Conservation (phyloP, 2,329 filamentous ascomycete genomes). For the Hirsutella rhossiliensis region DNA sequence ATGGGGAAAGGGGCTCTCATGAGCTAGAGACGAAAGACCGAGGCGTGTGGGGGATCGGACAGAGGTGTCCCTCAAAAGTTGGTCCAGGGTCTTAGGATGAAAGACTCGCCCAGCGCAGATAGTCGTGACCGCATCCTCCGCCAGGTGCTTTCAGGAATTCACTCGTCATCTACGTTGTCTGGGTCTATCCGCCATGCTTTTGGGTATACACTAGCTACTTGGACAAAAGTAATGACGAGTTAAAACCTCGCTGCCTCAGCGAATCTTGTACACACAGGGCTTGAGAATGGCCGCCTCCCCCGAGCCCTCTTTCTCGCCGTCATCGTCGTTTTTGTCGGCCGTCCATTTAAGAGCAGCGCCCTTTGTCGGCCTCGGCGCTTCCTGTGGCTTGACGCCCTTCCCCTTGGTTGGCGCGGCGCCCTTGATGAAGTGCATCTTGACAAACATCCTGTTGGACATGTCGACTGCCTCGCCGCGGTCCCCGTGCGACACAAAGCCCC, state of each 20-base stretch:
- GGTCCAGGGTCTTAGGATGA: too few species aligned
- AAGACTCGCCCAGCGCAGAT: too few species aligned
- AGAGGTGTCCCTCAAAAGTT: too few species aligned
- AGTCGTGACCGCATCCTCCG: too few species aligned
- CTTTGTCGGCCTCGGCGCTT: slow-evolving; percentile 39
- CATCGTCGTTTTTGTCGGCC: slow-evolving; percentile 16
- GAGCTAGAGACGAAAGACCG: too few species aligned
- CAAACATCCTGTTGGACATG: slow-evolving; percentile 93
- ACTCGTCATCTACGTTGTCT: not conserved
- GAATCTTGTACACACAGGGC: slow-evolving; percentile 90
- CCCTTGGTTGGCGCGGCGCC: slow-evolving; percentile 61
- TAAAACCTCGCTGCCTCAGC: slow-evolving; percentile 30
- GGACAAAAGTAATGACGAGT: too few species aligned
- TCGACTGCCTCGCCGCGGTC: slow-evolving; percentile 54
- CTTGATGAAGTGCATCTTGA: slow-evolving; percentile 92
- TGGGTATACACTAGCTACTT: too few species aligned
- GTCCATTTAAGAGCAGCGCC: slow-evolving; percentile 43
- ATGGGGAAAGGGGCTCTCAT: too few species aligned
- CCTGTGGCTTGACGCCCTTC: slow-evolving; percentile 52
- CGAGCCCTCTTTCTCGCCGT: slow-evolving; percentile 47
- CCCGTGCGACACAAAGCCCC: slow-evolving; percentile 75
- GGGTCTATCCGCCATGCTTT: not conserved
- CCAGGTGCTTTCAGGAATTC: too few species aligned
- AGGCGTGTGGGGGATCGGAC: too few species aligned
- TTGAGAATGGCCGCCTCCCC: slow-evolving; percentile 63